phyloP scores from a whole-genome alignment of 805 yeast species.

The Candida mattraensis region DNA sequence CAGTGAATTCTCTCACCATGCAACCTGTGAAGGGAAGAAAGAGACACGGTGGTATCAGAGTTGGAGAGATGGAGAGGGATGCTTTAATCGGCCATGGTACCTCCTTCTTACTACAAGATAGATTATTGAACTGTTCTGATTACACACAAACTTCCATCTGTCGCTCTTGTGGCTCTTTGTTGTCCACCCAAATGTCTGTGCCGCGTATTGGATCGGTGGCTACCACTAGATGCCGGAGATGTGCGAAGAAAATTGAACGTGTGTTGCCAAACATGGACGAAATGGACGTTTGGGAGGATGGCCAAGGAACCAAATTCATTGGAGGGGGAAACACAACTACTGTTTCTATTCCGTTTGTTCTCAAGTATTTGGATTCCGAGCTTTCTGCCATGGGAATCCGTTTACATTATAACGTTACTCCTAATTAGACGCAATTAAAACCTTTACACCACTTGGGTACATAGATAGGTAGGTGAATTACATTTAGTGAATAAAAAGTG shows the following conservation, averaged over 20 bases:
- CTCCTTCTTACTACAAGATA: slow-evolving; percentile 89
- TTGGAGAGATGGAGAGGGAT: slow-evolving; percentile 99
- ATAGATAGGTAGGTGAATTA: no score
- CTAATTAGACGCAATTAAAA: slow-evolving; percentile 36
- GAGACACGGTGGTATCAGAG: slow-evolving; percentile 99
- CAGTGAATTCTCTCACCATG: slow-evolving; percentile 95
- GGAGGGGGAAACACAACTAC: slow-evolving; percentile 96
- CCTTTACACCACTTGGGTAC: slow-evolving; percentile 4
- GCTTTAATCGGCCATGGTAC: slow-evolving; percentile 98
- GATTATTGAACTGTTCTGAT: slow-evolving; percentile 92
- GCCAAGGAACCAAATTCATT: slow-evolving; percentile 83
- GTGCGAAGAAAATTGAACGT: slow-evolving; percentile 71
- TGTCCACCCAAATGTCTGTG: slow-evolving; percentile 86
- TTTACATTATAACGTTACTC: slow-evolving; percentile 84
- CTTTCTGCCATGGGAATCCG: slow-evolving; percentile 97
- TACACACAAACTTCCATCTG: slow-evolving; percentile 90
- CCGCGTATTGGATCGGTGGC: slow-evolving; percentile 87
- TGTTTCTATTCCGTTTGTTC: slow-evolving; percentile 94
- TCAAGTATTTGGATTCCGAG: slow-evolving; percentile 93
- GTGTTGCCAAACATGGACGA: slow-evolving; percentile 59
- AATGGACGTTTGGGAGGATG: slow-evolving; percentile 93
- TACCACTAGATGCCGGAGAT: slow-evolving; percentile 82
- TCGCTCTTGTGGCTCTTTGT: slow-evolving; percentile 88
- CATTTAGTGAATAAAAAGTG: slow-evolving; percentile 4
- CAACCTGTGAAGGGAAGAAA: slow-evolving; percentile 99